These are phyloP conservation scores for Scheffersomyces amazonensis DNA, from an alignment of 805 yeast species.

Conservation along the genomic window DNA sequence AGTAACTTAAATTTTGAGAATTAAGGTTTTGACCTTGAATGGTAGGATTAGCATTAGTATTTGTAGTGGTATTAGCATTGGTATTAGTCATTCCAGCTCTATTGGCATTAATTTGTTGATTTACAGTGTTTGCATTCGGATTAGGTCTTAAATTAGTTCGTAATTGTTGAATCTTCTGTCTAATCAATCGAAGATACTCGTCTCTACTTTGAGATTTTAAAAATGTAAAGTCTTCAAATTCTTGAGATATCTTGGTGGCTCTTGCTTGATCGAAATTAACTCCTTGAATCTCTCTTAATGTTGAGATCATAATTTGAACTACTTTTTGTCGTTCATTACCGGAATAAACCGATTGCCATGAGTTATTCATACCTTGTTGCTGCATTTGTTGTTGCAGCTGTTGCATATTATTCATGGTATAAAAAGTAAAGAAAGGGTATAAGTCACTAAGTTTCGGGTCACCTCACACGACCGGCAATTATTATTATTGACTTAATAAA, in stretches of 20 bases:
- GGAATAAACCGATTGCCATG: conserved; percentile 27
- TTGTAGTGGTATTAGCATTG: conserved; percentile 14
- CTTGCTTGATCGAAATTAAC: conserved; percentile 31
- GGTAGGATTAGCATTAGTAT: background rate
- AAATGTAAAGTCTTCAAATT: conserved; percentile 66
- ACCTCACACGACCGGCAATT: no score
- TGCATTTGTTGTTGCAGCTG: background rate
- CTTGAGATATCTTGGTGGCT: conserved; percentile 53
- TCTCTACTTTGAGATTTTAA: conserved; percentile 54
- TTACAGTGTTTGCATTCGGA: background rate
- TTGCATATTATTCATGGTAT: conserved; percentile 3
- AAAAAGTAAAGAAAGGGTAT: background rate
- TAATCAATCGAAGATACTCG: conserved; percentile 49
- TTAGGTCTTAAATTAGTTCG: conserved; percentile 14
- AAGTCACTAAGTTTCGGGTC: background rate
- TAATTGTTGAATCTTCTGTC: conserved; percentile 35
- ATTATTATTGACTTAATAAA: no score
- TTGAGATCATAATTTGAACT: conserved; percentile 33
- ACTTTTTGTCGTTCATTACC: conserved; percentile 38
- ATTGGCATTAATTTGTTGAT: conserved; percentile 13
- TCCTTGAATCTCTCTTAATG: conserved; percentile 36
- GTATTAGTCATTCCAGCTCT: conserved; percentile 16
- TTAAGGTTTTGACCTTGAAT: background rate
- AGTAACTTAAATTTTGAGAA: conserved; percentile 1
- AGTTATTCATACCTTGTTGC: conserved; percentile 1